These are phyloP conservation scores for Astraeus odoratus DNA, from an alignment of 768 basidiomycete species.

Conservation along the genomic window DNA sequence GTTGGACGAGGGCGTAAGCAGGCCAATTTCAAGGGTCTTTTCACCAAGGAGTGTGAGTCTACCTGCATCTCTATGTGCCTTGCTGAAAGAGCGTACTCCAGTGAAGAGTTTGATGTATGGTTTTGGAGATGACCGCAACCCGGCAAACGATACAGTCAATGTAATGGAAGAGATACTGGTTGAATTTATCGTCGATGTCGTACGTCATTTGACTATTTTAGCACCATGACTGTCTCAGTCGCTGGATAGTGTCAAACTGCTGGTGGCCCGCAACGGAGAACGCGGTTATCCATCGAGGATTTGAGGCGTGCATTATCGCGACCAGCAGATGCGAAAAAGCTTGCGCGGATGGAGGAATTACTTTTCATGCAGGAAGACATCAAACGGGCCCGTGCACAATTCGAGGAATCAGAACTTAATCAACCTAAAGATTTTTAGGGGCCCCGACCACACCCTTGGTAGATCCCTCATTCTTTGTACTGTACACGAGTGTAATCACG, in stretches of 20 bases:
- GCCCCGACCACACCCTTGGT: not conserved
- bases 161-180: slow-evolving; percentile 93
- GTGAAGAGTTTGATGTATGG: slow-evolving; percentile 88
- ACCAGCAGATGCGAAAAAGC: slow-evolving; percentile 86
- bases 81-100: slow-evolving; percentile 22
- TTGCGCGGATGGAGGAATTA: slow-evolving; percentile 87
- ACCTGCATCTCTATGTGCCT: slow-evolving; percentile 9
- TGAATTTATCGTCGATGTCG: slow-evolving; percentile 86
- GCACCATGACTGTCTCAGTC: slow-evolving; percentile 1
- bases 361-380: slow-evolving; percentile 93
- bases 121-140: slow-evolving; percentile 87
- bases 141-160: slow-evolving; percentile 79
- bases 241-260: slow-evolving; percentile 61
- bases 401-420: slow-evolving; percentile 49
- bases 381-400: slow-evolving; percentile 78
- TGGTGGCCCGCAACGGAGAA: slow-evolving; percentile 60
- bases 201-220: slow-evolving; percentile 35
- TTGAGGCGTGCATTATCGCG: slow-evolving; percentile 71
- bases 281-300: slow-evolving; percentile 81
- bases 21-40: slow-evolving; percentile 66
- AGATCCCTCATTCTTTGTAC: slow-evolving; percentile 7
- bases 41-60: slow-evolving; percentile 72
- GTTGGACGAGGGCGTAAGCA: slow-evolving; percentile 53
- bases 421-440: slow-evolving; percentile 40
- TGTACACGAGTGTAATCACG: not conserved